Percentiles rank a stretch among this genome's conserved stretches.
Evolutionary conservation across 495 filamentous ascomycete genomes (phyloP).

Genomic region (Penicillium steckii): DNA sequence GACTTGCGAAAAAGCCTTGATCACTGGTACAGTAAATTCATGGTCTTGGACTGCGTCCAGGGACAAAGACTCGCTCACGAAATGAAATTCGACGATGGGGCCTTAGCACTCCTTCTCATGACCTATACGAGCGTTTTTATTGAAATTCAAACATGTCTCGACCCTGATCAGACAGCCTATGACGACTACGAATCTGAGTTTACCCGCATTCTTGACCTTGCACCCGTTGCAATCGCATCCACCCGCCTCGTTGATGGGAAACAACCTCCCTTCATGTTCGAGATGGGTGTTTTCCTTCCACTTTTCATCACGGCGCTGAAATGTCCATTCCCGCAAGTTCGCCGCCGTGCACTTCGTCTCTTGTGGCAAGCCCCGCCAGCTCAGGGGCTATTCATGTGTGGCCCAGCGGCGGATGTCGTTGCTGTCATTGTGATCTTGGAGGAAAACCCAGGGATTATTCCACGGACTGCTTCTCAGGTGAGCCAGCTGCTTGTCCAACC

Average conservation of each 20-base stretch:
- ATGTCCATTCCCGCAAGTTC: constrained; percentile 44
- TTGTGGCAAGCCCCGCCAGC: constrained; percentile 26
- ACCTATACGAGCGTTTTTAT: constrained; percentile 18
- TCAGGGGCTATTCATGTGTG: constrained; percentile 25
- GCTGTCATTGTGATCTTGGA: constrained; percentile 13
- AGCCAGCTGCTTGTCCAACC: constrained; percentile 2
- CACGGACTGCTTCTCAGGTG: background rate
- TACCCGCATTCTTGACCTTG: constrained; percentile 15
- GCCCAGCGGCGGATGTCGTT: constrained; percentile 14
- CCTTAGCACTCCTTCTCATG: constrained; percentile 13
- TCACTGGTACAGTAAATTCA: constrained; percentile 13
- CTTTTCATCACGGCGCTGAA: constrained; percentile 51
- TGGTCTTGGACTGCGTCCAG: background rate
- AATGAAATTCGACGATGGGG: background rate
- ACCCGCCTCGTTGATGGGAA: constrained; percentile 14
- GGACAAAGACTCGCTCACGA: background rate
- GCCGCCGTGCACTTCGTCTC: constrained; percentile 41
- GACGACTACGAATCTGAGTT: constrained; percentile 22
- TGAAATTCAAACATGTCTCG: constrained; percentile 16
- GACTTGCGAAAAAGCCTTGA: constrained; percentile 2
- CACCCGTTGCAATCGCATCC: constrained; percentile 13
- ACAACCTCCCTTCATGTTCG: constrained; percentile 45
- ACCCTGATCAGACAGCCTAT: constrained; percentile 13
- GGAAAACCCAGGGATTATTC: constrained; percentile 7
- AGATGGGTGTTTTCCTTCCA: constrained; percentile 49